A percentile compares a stretch with the other conserved stretches of the same genome.
Evolutionary conservation across 2,329 filamentous ascomycete genomes (phyloP).

Genomic region (Fusarium brachygibbosum): DNA sequence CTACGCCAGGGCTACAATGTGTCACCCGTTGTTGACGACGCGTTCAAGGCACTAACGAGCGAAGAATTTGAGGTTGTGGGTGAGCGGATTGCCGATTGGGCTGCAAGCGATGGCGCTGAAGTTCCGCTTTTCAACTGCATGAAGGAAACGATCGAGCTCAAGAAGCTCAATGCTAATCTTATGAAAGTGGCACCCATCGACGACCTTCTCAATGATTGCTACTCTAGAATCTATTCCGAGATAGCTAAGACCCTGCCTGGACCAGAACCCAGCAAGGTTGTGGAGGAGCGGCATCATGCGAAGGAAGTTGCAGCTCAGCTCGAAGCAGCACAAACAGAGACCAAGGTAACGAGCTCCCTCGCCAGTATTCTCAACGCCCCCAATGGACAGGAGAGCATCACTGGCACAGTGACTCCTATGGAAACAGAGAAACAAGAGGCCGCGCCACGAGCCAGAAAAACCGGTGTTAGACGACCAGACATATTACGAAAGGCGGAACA

Average conservation of each 20-base stretch:
- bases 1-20: conserved; percentile 65
- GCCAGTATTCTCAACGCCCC: conserved; percentile 60
- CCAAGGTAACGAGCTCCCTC: conserved; percentile 55
- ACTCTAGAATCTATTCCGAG: conserved; percentile 80
- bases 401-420: conserved; percentile 53
- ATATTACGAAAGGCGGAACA: conserved; percentile 73
- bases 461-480: conserved; percentile 67
- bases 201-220: conserved; percentile 93
- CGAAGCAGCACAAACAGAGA: conserved; percentile 53
- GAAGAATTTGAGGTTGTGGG: conserved; percentile 71
- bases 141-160: conserved; percentile 70
- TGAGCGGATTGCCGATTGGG: conserved; percentile 69
- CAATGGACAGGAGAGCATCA: conserved; percentile 56
- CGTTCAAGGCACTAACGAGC: conserved; percentile 65
- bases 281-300: conserved; percentile 61
- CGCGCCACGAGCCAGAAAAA: conserved; percentile 57
- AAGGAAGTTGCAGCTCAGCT: conserved; percentile 58
- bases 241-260: conserved; percentile 72
- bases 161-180: conserved; percentile 84
- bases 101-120: conserved; percentile 55
- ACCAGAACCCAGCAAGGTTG: conserved; percentile 61
- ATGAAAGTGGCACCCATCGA: conserved; percentile 91
- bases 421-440: conserved; percentile 59
- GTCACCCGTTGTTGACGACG: conserved; percentile 63
- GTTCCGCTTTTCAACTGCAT: conserved; percentile 65